Base-by-base conservation (phyloP, 2,329 filamentous ascomycete species). In the Tolypocladium pustulatum region DNA sequence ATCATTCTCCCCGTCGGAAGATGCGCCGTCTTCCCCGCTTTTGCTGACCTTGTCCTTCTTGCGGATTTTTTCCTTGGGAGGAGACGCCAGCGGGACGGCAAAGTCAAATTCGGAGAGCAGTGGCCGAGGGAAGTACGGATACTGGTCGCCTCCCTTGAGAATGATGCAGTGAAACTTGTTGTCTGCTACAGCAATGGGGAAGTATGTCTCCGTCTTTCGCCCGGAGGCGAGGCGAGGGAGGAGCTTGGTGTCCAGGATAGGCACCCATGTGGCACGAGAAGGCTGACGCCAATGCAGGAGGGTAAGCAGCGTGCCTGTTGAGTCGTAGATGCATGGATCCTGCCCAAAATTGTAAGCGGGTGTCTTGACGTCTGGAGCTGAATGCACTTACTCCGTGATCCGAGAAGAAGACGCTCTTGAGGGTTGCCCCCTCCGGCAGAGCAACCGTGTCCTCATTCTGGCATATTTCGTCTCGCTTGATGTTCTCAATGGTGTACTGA, bases 151-250 rank as follows among this genome's bases (percentile, higher is more conserved):
- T 62, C 94, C 94, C 75, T 99, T 99, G 69, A 99, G 86, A 66
- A 99, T 97, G 74, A 99, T 97, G 76, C 95, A 99, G 79, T 97
- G 93, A 73, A 99, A 99, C 68, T 89, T 93, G 68, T 89, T 82
- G 66, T 92, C 86, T 2, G 93, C 91, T 1, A 97, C 92, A 0
- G 94, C 94, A 37, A 99, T 90, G 1, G 94, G 94, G 83, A 92
- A 99, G 77, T 99, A 99, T 0, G 81, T 84, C 74, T 99, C 94
- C 63, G 88, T 83, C 72, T 96, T 97, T 59, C 87, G 86, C 32
- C 94, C 94, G 3, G 85, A 86, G 0, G 90, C 88, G 4, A 97
- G 82, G 61, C 94, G 91, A 1, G 90, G 81, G 13, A 99, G 80
- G 41, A 88, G 84, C 60, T 82, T 90, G 0, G 95, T 99, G 73